Percentiles rank a stretch among this genome's conserved stretches.
Evolutionary conservation across 2,329 filamentous ascomycete genomes (phyloP).

Genomic region (Ophiocordyceps robertsii): DNA sequence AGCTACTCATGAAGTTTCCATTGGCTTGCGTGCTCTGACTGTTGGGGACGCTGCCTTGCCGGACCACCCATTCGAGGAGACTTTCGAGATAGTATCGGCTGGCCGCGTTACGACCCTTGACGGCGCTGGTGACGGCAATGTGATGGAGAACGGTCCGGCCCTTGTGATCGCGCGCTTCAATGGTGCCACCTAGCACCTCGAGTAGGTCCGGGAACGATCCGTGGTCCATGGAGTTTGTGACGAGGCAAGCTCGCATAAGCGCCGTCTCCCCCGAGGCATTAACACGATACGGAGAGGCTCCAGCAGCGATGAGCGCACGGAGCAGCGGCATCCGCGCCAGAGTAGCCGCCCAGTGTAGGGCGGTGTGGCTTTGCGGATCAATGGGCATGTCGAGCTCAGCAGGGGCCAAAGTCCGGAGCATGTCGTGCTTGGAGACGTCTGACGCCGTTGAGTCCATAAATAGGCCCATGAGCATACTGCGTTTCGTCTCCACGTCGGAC

Average conservation of each 20-base stretch:
- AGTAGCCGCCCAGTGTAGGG: conserved; percentile 92
- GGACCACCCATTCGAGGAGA: conserved; percentile 84
- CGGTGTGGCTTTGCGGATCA: conserved; percentile 77
- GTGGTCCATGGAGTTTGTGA: conserved; percentile 89
- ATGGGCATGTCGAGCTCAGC: conserved; percentile 86
- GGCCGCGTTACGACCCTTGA: conserved; percentile 82
- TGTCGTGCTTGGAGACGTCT: conserved; percentile 62
- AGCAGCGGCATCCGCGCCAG: conserved; percentile 75
- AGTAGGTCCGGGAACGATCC: conserved; percentile 82
- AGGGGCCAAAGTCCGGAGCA: conserved; percentile 60
- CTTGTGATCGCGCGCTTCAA: conserved; percentile 80
- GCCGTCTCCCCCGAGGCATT: conserved; percentile 87
- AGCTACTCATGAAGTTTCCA: conserved; percentile 21
- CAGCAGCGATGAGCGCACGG: conserved; percentile 66
- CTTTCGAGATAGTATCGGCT: conserved; percentile 95
- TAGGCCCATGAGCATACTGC: conserved; percentile 67
- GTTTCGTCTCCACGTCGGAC: conserved; percentile 63
- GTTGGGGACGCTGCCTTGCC: conserved; percentile 57
- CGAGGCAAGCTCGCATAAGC: conserved; percentile 80
- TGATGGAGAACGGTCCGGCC: conserved; percentile 90
- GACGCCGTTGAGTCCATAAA: conserved; percentile 62
- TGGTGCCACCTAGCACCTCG: conserved; percentile 76
- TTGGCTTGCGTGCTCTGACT: conserved; percentile 28
- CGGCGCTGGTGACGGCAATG: conserved; percentile 88
- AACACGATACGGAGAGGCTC: conserved; percentile 76